These are phyloP conservation scores for Dunaliella primolecta DNA, from an alignment of 139 green algal genomes.

Conservation along the genomic window DNA sequence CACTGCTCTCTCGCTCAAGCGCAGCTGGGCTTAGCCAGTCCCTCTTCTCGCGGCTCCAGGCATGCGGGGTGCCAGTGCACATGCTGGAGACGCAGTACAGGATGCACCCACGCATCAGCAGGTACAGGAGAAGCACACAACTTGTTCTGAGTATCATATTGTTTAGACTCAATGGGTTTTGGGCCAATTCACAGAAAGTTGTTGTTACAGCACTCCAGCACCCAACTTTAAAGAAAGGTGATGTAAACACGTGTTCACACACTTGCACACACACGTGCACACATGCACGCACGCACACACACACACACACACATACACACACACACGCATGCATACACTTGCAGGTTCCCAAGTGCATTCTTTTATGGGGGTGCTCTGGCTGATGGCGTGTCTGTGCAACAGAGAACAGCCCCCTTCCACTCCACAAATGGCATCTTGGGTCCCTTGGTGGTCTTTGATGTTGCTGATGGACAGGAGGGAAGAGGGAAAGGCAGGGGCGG, in stretches of 20 bases:
- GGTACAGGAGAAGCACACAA: slow-evolving; percentile 7
- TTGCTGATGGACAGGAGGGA: slow-evolving; percentile 47
- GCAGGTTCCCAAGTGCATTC: slow-evolving; percentile 46
- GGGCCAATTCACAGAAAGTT: too few species aligned
- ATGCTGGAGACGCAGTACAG: slow-evolving; percentile 73
- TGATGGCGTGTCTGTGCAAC: slow-evolving; percentile 33
- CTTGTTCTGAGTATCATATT: too few species aligned
- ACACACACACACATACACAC: too few species aligned
- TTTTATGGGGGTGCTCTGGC: slow-evolving; percentile 65
- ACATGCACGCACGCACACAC: too few species aligned
- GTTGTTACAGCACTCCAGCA: too few species aligned
- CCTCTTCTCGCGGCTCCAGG: slow-evolving; percentile 66
- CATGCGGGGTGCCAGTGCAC: slow-evolving; percentile 34
- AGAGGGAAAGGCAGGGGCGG: slow-evolving; percentile 22
- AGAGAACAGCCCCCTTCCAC: slow-evolving; percentile 50
- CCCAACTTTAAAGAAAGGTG: too few species aligned
- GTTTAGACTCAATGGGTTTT: too few species aligned
- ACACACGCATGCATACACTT: too few species aligned
- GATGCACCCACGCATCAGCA: slow-evolving; percentile 71
- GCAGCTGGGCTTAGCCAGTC: slow-evolving; percentile 48
- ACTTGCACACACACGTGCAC: too few species aligned
- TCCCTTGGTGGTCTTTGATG: slow-evolving; percentile 47
- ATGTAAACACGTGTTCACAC: too few species aligned
- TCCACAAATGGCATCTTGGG: slow-evolving; percentile 3
- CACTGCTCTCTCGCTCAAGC: slow-evolving; percentile 57